A percentile compares a stretch with the other conserved stretches of the same genome.
Conservation (phyloP, 768 basidiomycete species). For the Lentinula lateritia region DNA sequence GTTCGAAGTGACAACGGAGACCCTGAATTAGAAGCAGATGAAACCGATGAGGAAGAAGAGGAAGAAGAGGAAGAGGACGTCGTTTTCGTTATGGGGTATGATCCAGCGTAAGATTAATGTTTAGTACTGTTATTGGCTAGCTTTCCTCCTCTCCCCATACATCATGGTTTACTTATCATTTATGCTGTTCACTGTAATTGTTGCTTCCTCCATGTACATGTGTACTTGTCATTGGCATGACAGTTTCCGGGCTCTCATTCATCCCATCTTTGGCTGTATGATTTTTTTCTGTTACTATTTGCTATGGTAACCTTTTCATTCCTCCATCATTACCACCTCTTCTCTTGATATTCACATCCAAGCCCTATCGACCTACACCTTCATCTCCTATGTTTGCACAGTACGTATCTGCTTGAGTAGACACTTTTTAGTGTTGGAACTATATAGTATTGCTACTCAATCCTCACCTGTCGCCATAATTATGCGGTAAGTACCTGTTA, state of each 20-base stretch:
- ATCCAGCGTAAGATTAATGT: constrained; percentile 29
- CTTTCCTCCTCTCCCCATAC: background rate
- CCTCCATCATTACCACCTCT: too few relatives aligned
- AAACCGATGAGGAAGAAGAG: constrained; percentile 30
- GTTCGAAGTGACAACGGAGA: background rate
- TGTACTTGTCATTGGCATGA: background rate
- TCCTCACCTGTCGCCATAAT: too few relatives aligned
- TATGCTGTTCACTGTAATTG: background rate
- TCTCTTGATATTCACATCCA: too few relatives aligned
- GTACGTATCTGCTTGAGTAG: too few relatives aligned
- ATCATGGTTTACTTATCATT: background rate
- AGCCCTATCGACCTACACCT: too few relatives aligned
- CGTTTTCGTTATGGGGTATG: constrained; percentile 62
- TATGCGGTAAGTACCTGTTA: too few relatives aligned
- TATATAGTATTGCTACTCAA: too few relatives aligned
- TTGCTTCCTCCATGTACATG: background rate
- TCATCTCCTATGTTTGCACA: too few relatives aligned
- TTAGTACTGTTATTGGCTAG: background rate
- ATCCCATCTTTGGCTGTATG: background rate
- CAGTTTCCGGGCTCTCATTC: background rate
- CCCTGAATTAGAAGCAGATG: constrained; percentile 21
- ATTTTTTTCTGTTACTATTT: background rate
- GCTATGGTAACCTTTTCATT: background rate
- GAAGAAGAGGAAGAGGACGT: constrained; percentile 72
- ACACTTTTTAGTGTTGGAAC: too few relatives aligned